These are phyloP conservation scores for Spathaspora boniae DNA, from an alignment of 805 yeast species.

Conservation along the genomic window DNA sequence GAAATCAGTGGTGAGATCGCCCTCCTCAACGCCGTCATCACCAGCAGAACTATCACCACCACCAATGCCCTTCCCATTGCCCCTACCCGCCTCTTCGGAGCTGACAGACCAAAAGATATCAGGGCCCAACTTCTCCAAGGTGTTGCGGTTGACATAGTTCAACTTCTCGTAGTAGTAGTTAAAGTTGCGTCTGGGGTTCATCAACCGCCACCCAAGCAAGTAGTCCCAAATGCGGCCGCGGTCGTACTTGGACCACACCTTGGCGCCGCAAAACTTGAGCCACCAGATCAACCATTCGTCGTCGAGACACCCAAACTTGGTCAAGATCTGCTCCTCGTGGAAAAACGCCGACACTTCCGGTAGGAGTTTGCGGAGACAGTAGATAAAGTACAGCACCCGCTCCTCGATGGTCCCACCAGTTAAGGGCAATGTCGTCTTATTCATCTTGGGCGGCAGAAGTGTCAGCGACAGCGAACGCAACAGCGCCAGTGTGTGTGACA, in stretches of 20 bases:
- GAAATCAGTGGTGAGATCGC: too few relatives aligned
- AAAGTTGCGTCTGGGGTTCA: conserved; percentile 24
- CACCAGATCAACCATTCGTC: conserved; percentile 95
- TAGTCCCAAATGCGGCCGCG: conserved; percentile 90
- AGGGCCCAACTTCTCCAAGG: conserved; percentile 46
- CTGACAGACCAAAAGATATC: conserved; percentile 56
- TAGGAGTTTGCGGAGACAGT: conserved; percentile 54
- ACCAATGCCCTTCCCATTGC: not conserved
- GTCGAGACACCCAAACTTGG: conserved; percentile 52
- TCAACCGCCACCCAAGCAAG: conserved; percentile 69
- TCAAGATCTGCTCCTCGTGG: conserved; percentile 74
- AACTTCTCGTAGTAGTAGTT: conserved; percentile 31
- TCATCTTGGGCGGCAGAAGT: conserved; percentile 18
- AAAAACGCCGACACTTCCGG: conserved; percentile 78
- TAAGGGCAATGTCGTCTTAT: conserved; percentile 41
- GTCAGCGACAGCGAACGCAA: too few relatives aligned
- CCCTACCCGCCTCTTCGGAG: conserved; percentile 14
- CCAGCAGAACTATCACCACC: too few relatives aligned
- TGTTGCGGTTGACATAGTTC: conserved; percentile 27
- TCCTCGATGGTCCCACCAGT: conserved; percentile 66
- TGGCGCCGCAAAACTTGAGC: conserved; percentile 87
- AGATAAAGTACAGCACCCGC: conserved; percentile 63
- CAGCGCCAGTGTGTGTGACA: too few relatives aligned
- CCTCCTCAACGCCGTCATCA: conserved; percentile 10
- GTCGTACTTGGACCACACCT: conserved; percentile 76